Conservation (phyloP, 192 early-diverging fungal genomes). For the Coemansia sp. region DNA sequence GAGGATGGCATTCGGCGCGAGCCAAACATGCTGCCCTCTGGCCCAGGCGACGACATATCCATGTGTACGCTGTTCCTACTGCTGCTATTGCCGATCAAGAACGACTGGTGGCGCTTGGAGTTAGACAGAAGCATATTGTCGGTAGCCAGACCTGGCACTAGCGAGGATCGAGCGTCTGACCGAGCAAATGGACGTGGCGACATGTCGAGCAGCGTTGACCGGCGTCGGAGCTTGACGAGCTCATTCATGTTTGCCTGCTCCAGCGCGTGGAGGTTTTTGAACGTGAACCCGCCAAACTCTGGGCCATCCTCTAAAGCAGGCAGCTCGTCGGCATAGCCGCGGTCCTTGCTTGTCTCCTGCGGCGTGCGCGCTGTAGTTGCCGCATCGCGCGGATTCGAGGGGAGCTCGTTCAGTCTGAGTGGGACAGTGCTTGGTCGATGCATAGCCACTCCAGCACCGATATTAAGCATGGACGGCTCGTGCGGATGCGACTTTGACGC, state of each 20-base stretch:
- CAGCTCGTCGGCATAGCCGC: constrained; percentile 1
- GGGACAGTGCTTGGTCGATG: constrained; percentile 40
- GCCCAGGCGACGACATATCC: constrained; percentile 1
- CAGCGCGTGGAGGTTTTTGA: constrained; percentile 86
- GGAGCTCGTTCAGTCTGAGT: constrained; percentile 5
- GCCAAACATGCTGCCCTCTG: not conserved
- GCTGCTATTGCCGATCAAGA: not conserved
- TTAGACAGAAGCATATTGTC: not conserved
- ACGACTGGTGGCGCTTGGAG: not conserved
- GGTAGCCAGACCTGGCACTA: not conserved
- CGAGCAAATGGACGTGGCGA: constrained; percentile 1
- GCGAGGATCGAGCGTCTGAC: constrained; percentile 2
- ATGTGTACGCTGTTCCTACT: constrained; percentile 9
- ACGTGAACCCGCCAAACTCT: constrained; percentile 89
- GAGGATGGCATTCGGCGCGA: not conserved
- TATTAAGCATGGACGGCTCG: not conserved
- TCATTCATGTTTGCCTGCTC: constrained; percentile 91
- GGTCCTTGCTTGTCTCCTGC: not conserved
- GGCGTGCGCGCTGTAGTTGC: not conserved
- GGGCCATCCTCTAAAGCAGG: constrained; percentile 27
- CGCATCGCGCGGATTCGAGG: not conserved
- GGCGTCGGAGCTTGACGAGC: constrained; percentile 73
- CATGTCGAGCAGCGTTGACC: constrained; percentile 44
- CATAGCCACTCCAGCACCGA: constrained; percentile 4
- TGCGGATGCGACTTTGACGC: constrained; percentile 22